phyloP scores from a whole-genome alignment of 1,284 basidiomycete genomes.

The Irpex sp. region DNA sequence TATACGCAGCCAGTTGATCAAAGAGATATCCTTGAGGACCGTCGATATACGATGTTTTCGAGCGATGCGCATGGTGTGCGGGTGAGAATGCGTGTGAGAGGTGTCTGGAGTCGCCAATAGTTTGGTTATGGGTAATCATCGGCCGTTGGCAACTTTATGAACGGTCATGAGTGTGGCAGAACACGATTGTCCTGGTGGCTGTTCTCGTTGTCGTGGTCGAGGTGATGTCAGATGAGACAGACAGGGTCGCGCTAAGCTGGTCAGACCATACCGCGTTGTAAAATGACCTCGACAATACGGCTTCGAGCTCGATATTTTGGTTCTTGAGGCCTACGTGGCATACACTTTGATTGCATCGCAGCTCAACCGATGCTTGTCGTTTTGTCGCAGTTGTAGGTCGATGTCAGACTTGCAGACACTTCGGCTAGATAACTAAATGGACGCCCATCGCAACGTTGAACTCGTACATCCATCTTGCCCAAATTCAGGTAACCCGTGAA shows the following conservation, averaged over 20 bases:
- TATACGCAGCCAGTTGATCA: conserved; percentile 39
- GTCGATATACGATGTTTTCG: not conserved
- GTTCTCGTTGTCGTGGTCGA: not conserved
- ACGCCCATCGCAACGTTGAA: too few relatives aligned
- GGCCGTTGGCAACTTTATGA: not conserved
- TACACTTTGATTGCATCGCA: too few relatives aligned
- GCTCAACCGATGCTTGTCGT: too few relatives aligned
- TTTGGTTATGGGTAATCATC: not conserved
- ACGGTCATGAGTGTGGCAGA: not conserved
- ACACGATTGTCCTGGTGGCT: not conserved
- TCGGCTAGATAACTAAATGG: too few relatives aligned
- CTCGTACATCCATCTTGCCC: too few relatives aligned
- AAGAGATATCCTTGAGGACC: conserved; percentile 1
- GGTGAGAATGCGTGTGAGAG: not conserved
- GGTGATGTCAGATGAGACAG: not conserved
- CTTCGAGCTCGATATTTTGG: too few relatives aligned
- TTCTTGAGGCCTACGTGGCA: too few relatives aligned
- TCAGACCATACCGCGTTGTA: not conserved
- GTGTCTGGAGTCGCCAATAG: not conserved
- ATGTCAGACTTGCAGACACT: too few relatives aligned
- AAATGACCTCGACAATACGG: not conserved
- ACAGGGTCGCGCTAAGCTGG: not conserved
- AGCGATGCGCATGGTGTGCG: not conserved
- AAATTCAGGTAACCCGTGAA: too few relatives aligned
- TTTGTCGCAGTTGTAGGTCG: too few relatives aligned